Conservation (phyloP, 1,284 basidiomycete genomes). For the Austroboletus niveus region DNA sequence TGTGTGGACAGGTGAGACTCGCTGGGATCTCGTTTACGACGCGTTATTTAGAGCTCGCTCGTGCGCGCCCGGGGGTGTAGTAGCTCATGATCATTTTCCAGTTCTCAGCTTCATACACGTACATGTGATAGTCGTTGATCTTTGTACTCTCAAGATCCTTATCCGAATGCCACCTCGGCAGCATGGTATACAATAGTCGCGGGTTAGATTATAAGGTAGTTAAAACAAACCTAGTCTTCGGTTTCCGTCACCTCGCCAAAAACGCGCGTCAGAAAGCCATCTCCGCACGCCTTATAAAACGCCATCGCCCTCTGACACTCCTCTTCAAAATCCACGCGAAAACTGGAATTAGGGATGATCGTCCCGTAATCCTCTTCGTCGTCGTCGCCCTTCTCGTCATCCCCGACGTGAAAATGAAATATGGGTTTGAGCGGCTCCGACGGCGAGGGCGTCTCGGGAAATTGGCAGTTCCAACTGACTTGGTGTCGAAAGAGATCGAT, state of each 20-base stretch:
- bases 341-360: slow-evolving; percentile 16
- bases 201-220: slow-evolving; percentile 14
- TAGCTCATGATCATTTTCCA: neutral
- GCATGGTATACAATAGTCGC: slow-evolving; percentile 3
- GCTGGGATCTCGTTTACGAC: slow-evolving; percentile 16
- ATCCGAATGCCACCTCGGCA: neutral
- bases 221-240: slow-evolving; percentile 25
- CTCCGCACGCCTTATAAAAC: slow-evolving; percentile 16
- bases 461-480: neutral
- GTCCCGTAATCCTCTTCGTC: slow-evolving; percentile 34
- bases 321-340: slow-evolving; percentile 22
- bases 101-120: neutral
- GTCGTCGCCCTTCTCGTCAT: slow-evolving; percentile 10
- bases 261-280: slow-evolving; percentile 1
- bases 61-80: slow-evolving; percentile 1
- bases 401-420: slow-evolving; percentile 11
- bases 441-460: neutral
- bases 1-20: slow-evolving; percentile 14
- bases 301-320: slow-evolving; percentile 29
- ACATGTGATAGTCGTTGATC: neutral
- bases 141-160: neutral
- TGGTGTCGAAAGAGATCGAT: slow-evolving; percentile 22
- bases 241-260: neutral
- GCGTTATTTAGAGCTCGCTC: slow-evolving; percentile 26
- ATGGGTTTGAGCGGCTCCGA: slow-evolving; percentile 3